Evolutionary conservation across 805 yeast genomes (phyloP), one percentile per base, ranked within the genome.

Genomic region (Nakazawaea molendinolei): DNA sequence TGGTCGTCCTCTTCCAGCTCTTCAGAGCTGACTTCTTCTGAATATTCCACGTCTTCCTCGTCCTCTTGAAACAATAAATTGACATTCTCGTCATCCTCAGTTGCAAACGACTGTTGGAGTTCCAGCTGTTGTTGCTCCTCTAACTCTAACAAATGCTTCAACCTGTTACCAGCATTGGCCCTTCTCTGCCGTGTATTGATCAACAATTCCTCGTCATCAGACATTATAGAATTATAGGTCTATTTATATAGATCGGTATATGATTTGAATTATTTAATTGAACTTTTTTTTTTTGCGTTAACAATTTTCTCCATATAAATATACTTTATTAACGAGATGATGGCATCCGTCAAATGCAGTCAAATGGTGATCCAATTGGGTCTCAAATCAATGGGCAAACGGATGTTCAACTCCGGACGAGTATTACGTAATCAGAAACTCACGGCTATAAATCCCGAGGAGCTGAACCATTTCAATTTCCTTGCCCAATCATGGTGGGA

Each of bases 401-500:
- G 8, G 31, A 28, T 13, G 12, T 9, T 5, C 20, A 15, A 14
- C n/a, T n/a, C 23, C 13, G 14, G 7, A 29, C n/a, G 32, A 29
- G 23, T 7, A n/a, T n/a, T n/a, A n/a, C n/a, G n/a, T n/a, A n/a
- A n/a, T n/a, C n/a, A n/a, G n/a, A 31, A 23, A 23, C 13, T 23
- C 24, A 53, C 70, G 1, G 41, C 71, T 4, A 67, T 76, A 5
- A 69, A 77, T 0, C 61, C 60, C 6, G 75, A 77, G 5, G 97
- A 90, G 53, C 66, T 79, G 55, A 59, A 70, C 8, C 97, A 92
- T 57, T 92, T 92, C 59, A 77, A 84, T 47, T 74, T 79, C 23
- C 65, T 92, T 30, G 98, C 99, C 1, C 67, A 81, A n/a, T 60
- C 86, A n/a, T 92, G 99, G 99, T 92, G 99, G 98, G 95, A 92